These are phyloP conservation scores for Candida quercuum DNA, from an alignment of 805 yeast species.

Conservation along the genomic window DNA sequence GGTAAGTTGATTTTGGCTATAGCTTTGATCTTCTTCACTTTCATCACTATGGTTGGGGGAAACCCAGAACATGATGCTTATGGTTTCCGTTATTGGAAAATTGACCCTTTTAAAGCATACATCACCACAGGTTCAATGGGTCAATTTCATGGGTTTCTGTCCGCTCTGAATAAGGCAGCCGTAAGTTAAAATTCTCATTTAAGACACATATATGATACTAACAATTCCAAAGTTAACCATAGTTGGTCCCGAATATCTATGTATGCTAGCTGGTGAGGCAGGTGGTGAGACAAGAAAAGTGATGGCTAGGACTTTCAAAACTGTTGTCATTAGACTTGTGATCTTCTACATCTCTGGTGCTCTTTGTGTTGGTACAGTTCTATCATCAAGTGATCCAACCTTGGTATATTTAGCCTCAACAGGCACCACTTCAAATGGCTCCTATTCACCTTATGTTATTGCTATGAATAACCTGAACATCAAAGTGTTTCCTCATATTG, in stretches of 20 bases:
- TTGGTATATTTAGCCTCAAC: conserved; percentile 38
- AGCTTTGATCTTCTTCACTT: conserved; percentile 66
- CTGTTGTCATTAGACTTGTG: conserved; percentile 55
- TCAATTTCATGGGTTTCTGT: conserved; percentile 62
- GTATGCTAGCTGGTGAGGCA: conserved; percentile 78
- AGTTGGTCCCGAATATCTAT: conserved; percentile 78
- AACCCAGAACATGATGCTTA: conserved; percentile 61
- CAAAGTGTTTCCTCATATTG: conserved; percentile 44
- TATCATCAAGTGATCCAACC: conserved; percentile 55
- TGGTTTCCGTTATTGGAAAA: conserved; percentile 47
- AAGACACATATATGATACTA: no score
- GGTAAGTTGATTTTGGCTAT: conserved; percentile 65
- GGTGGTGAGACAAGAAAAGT: conserved; percentile 62
- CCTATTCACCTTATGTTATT: conserved; percentile 52
- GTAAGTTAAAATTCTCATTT: no score
- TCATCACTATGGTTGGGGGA: conserved; percentile 80
- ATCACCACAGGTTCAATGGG: conserved; percentile 51
- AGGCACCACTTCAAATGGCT: conserved; percentile 36
- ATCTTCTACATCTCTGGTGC: conserved; percentile 62
- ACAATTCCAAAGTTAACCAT: no score
- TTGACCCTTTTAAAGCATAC: conserved; percentile 52
- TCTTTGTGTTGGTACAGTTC: conserved; percentile 57
- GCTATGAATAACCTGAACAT: conserved; percentile 48
- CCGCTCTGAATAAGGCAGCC: conserved; percentile 61
- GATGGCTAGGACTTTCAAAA: conserved; percentile 66